Evolutionary conservation across 2,329 filamentous ascomycete species (phyloP).

Genomic region (Parafenestella ontariensis): DNA sequence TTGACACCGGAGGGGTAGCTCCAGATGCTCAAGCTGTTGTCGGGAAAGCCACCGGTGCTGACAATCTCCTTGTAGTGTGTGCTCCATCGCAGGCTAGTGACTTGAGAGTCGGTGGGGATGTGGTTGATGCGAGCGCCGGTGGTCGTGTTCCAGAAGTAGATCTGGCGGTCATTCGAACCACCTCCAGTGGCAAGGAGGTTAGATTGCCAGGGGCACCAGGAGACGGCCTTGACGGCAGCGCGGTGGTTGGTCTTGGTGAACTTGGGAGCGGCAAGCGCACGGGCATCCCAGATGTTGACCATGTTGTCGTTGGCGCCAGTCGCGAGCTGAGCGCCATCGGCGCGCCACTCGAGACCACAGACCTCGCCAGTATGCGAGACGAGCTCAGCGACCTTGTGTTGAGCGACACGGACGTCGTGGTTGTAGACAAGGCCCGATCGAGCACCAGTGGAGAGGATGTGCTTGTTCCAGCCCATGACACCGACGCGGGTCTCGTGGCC

Average conservation of each 20-base stretch:
- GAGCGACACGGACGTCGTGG: constrained; percentile 95
- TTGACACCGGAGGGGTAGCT: constrained; percentile 96
- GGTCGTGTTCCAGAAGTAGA: constrained; percentile 99
- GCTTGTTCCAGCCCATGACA: constrained; percentile 99
- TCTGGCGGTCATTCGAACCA: constrained; percentile 95
- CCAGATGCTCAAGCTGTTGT: constrained; percentile 99
- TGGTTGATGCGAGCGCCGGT: constrained; percentile 97
- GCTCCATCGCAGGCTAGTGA: constrained; percentile 95
- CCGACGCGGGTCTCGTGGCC: constrained; percentile 96
- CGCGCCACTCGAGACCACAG: constrained; percentile 96
- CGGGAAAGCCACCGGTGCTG: constrained; percentile 96
- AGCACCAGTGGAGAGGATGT: constrained; percentile 92
- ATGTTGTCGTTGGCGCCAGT: constrained; percentile 99
- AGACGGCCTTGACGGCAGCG: constrained; percentile 95
- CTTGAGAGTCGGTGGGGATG: constrained; percentile 97
- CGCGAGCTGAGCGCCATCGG: constrained; percentile 94
- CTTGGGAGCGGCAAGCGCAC: constrained; percentile 90
- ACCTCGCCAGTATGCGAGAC: constrained; percentile 97
- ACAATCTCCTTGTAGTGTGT: constrained; percentile 98
- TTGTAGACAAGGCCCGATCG: constrained; percentile 96
- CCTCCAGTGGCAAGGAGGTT: constrained; percentile 96
- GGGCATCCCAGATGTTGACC: constrained; percentile 98
- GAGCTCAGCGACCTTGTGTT: constrained; percentile 98
- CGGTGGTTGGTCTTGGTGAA: constrained; percentile 99
- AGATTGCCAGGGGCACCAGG: constrained; percentile 99